Percentiles rank a stretch among this genome's conserved stretches.
Evolutionary conservation across 208 protist species (phyloP).

Genomic region (Acanthamoeba royreba): DNA sequence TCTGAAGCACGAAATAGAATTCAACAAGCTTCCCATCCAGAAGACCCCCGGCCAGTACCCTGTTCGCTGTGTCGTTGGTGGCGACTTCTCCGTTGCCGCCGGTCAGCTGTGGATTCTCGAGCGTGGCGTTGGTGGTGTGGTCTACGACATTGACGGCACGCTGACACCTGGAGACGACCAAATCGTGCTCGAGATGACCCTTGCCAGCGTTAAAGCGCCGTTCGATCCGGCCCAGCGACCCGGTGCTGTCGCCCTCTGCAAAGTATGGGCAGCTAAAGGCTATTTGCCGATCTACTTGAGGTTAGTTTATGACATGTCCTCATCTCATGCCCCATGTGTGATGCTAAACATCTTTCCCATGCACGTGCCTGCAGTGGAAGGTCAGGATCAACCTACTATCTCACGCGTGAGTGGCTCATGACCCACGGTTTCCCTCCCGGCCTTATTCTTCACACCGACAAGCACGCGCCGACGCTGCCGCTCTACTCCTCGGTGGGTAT

Average conservation of each 20-base stretch:
- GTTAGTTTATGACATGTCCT: background rate
- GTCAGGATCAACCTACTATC: constrained; percentile 49
- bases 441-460: constrained; percentile 43
- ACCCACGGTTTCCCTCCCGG: constrained; percentile 49
- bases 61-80: constrained; percentile 26
- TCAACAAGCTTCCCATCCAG: background rate
- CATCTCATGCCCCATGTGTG: background rate
- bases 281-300: constrained; percentile 53
- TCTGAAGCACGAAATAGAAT: background rate
- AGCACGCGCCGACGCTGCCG: constrained; percentile 50
- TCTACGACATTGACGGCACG: constrained; percentile 59
- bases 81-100: constrained; percentile 31
- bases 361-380: background rate
- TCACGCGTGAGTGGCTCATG: constrained; percentile 50
- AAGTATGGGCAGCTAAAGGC: constrained; percentile 43
- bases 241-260: constrained; percentile 30
- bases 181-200: constrained; percentile 31
- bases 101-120: constrained; percentile 25
- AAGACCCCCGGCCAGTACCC: constrained; percentile 24
- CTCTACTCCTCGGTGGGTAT: constrained; percentile 36
- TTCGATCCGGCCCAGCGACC: constrained; percentile 24
- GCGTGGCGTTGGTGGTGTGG: background rate
- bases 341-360: background rate
- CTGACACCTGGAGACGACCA: constrained; percentile 48
- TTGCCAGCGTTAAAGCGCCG: constrained; percentile 5